phyloP scores from a whole-genome alignment of 2,329 filamentous ascomycete species.

The Xylaria multiplex region DNA sequence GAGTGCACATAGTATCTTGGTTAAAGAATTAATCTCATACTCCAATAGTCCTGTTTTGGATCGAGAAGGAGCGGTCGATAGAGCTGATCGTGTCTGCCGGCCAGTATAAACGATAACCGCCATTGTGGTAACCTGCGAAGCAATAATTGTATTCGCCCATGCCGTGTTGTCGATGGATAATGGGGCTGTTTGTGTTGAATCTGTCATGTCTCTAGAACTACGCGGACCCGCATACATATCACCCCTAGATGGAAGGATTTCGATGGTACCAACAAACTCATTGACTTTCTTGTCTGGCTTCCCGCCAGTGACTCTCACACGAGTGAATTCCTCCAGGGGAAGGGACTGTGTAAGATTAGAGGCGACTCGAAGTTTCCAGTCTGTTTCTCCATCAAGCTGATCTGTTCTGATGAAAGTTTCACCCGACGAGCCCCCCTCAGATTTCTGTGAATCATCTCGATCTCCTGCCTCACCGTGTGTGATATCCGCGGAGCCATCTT shows the following conservation, averaged over 20 bases:
- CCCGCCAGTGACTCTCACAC: slow-evolving; percentile 78
- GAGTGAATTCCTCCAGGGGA: slow-evolving; percentile 74
- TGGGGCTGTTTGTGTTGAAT: slow-evolving; percentile 68
- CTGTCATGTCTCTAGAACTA: slow-evolving; percentile 49
- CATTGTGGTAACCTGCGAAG: slow-evolving; percentile 87
- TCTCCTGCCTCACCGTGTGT: slow-evolving; percentile 52
- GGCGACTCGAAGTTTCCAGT: slow-evolving; percentile 95
- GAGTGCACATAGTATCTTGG: slow-evolving; percentile 92
- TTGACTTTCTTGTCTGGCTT: slow-evolving; percentile 95
- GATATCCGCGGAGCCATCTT: slow-evolving; percentile 47
- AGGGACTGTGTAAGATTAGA: slow-evolving; percentile 87
- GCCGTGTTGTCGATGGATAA: slow-evolving; percentile 96
- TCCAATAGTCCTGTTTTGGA: slow-evolving; percentile 95
- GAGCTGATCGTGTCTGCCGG: slow-evolving; percentile 88
- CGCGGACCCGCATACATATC: slow-evolving; percentile 58
- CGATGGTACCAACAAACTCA: slow-evolving; percentile 90
- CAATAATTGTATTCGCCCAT: slow-evolving; percentile 97
- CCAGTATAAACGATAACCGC: slow-evolving; percentile 96
- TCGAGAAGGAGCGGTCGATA: slow-evolving; percentile 90
- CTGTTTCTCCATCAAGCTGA: slow-evolving; percentile 96
- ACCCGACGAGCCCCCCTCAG: slow-evolving; percentile 64
- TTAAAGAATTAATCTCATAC: slow-evolving; percentile 95
- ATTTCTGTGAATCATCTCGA: slow-evolving; percentile 44
- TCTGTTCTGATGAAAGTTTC: slow-evolving; percentile 98
- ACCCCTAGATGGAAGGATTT: slow-evolving; percentile 69